phyloP scores from a whole-genome alignment of 495 filamentous ascomycete species.

The Geopyxis carbonaria region DNA sequence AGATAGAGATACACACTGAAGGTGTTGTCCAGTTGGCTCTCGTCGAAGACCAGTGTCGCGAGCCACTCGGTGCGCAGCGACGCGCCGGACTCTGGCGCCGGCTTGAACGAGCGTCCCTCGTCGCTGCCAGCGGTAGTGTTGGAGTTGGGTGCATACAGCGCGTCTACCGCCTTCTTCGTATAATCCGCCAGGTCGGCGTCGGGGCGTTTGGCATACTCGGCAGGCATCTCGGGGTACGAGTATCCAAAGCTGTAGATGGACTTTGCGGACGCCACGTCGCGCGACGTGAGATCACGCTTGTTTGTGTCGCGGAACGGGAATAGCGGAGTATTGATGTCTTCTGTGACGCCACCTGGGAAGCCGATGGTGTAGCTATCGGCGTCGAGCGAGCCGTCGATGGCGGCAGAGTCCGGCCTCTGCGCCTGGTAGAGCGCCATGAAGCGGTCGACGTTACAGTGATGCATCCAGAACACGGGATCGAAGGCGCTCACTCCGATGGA shows the following conservation, averaged over 20 bases:
- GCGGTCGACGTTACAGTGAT: conserved; percentile 34
- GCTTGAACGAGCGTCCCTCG: neutral
- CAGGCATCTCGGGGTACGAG: conserved; percentile 30
- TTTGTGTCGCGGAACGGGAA: conserved; percentile 31
- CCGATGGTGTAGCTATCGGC: too few species aligned
- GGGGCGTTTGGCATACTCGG: conserved; percentile 1
- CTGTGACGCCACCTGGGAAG: conserved; percentile 20
- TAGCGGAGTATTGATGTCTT: conserved; percentile 29
- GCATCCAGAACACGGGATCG: conserved; percentile 16
- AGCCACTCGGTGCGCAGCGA: conserved; percentile 3
- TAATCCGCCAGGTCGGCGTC: conserved; percentile 14
- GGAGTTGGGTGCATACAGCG: conserved; percentile 21
- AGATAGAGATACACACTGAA: too few species aligned
- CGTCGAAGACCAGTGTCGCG: conserved; percentile 4
- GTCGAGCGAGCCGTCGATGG: too few species aligned
- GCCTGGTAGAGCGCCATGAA: conserved; percentile 32
- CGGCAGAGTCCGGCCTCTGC: conserved; percentile 22
- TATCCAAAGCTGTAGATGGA: conserved; percentile 29
- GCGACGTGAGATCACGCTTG: conserved; percentile 28
- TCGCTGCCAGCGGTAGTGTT: neutral
- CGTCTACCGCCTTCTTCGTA: conserved; percentile 24
- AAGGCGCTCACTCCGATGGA: too few species aligned
- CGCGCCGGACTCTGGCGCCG: too few species aligned
- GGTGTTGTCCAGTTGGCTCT: neutral
- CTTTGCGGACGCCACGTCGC: conserved; percentile 18